A percentile compares a stretch with the other conserved stretches of the same genome.
Evolutionary conservation across 768 basidiomycete species (phyloP).

Genomic region (Cytidiella melzeri): DNA sequence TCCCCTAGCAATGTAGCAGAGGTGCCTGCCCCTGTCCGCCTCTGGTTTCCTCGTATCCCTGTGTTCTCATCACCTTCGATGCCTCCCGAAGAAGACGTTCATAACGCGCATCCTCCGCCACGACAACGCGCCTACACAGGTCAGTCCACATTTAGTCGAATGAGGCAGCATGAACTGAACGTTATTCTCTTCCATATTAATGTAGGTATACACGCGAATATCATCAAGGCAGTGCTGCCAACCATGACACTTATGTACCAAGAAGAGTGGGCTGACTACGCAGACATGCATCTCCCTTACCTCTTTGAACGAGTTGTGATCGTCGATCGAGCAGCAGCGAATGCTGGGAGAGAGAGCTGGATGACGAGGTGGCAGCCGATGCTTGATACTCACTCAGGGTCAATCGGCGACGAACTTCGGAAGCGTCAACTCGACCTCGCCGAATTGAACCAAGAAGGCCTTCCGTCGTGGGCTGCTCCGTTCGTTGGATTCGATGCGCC

Average conservation of each 20-base stretch:
- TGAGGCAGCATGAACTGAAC: not conserved
- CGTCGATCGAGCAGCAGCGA: constrained; percentile 67
- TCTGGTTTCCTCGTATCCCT: constrained; percentile 67
- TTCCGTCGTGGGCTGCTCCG: constrained; percentile 39
- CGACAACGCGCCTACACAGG: constrained; percentile 41
- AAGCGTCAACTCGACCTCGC: constrained; percentile 14
- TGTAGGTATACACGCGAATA: constrained; percentile 67
- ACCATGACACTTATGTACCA: constrained; percentile 42
- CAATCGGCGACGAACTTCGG: constrained; percentile 11
- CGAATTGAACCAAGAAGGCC: constrained; percentile 25
- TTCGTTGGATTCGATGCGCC: constrained; percentile 38
- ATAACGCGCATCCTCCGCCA: constrained; percentile 20
- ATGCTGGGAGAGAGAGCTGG: constrained; percentile 23
- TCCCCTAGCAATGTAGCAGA: constrained; percentile 4
- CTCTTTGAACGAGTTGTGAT: constrained; percentile 72
- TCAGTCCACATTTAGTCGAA: not conserved
- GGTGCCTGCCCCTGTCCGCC: constrained; percentile 55
- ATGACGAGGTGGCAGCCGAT: constrained; percentile 7
- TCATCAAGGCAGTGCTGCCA: constrained; percentile 27
- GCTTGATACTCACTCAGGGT: not conserved
- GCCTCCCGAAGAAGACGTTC: constrained; percentile 9
- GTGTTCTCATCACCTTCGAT: constrained; percentile 46
- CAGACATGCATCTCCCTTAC: constrained; percentile 61
- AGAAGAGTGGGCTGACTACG: constrained; percentile 76
- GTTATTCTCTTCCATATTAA: not conserved